Conservation (phyloP, 345 rosid species). For the Populus nigra region DNA sequence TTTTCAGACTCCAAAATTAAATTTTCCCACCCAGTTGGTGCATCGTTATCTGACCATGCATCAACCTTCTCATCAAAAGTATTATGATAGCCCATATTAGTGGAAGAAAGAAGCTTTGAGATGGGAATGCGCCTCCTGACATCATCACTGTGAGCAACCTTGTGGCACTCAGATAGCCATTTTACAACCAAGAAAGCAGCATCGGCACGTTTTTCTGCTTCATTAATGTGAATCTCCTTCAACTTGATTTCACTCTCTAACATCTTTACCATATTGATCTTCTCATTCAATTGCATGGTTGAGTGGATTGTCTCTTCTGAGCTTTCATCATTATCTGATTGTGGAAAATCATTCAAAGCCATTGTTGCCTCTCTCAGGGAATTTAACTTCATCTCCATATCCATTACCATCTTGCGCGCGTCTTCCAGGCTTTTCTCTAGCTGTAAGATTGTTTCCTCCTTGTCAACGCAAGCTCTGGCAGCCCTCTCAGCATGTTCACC, state of each 20-base stretch:
- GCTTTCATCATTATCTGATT: constrained; percentile 31
- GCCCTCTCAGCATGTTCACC: constrained; percentile 72
- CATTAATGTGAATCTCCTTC: constrained; percentile 36
- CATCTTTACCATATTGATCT: constrained; percentile 38
- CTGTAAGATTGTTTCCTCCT: constrained; percentile 69
- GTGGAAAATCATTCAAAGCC: constrained; percentile 53
- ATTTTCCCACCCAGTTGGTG: constrained; percentile 28
- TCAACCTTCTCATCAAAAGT: constrained; percentile 8
- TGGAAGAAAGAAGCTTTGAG: constrained; percentile 6
- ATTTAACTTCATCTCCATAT: constrained; percentile 71
- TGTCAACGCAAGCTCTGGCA: constrained; percentile 68
- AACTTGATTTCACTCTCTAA: constrained; percentile 34
- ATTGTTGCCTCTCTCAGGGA: constrained; percentile 68
- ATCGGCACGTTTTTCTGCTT: constrained; percentile 46
- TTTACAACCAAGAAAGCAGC: constrained; percentile 47
- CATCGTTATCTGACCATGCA: constrained; percentile 19
- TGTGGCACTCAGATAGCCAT: constrained; percentile 50
- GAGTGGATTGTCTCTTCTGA: constrained; percentile 36
- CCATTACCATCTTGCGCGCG: constrained; percentile 63
- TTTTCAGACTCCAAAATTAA: constrained; percentile 27
- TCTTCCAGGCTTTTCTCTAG: constrained; percentile 84
- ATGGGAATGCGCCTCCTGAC: constrained; percentile 14
- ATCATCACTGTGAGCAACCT: constrained; percentile 16
- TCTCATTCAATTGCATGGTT: constrained; percentile 40
- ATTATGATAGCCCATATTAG: constrained; percentile 4